Evolutionary conservation across 805 yeast genomes (phyloP).

Genomic region (Yamadazyma phyllophila): DNA sequence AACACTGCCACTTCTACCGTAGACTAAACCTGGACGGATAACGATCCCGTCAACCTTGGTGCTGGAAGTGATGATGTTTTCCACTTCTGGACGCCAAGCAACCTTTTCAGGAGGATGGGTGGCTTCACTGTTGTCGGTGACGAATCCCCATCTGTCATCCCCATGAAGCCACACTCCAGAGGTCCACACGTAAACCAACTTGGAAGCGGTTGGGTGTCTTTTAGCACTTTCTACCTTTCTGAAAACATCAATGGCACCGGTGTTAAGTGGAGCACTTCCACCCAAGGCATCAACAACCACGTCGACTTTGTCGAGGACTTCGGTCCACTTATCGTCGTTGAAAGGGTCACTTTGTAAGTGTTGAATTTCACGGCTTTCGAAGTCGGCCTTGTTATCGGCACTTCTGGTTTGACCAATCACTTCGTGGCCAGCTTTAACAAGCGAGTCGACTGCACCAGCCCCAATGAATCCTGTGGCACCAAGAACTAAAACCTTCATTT

Average conservation of each 20-base stretch:
- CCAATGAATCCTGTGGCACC: constrained; percentile 11
- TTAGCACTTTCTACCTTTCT: constrained; percentile 11
- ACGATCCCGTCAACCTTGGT: constrained; percentile 6
- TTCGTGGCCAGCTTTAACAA: constrained; percentile 7
- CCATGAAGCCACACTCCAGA: constrained; percentile 11
- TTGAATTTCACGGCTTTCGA: constrained; percentile 8
- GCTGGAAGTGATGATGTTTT: constrained; percentile 3
- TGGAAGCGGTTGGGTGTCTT: constrained; percentile 1
- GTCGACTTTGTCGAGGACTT: constrained; percentile 4
- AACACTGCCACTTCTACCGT: constrained; percentile 8
- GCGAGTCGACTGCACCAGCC: background rate
- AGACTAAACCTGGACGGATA: constrained; percentile 10
- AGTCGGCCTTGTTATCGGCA: constrained; percentile 2
- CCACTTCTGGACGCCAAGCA: constrained; percentile 10
- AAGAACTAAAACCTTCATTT: constrained; percentile 4
- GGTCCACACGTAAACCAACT: constrained; percentile 9
- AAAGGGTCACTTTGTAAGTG: constrained; percentile 8
- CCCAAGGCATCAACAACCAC: constrained; percentile 8
- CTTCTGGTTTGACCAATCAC: constrained; percentile 8
- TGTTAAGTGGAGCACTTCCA: constrained; percentile 8
- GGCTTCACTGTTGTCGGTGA: constrained; percentile 8
- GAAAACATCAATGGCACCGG: constrained; percentile 16
- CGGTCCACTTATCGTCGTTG: constrained; percentile 8
- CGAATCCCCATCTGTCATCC: constrained; percentile 8
- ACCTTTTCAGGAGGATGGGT: constrained; percentile 5